Conservation (phyloP, 495 filamentous ascomycete species). For the Glonium stellatum region DNA sequence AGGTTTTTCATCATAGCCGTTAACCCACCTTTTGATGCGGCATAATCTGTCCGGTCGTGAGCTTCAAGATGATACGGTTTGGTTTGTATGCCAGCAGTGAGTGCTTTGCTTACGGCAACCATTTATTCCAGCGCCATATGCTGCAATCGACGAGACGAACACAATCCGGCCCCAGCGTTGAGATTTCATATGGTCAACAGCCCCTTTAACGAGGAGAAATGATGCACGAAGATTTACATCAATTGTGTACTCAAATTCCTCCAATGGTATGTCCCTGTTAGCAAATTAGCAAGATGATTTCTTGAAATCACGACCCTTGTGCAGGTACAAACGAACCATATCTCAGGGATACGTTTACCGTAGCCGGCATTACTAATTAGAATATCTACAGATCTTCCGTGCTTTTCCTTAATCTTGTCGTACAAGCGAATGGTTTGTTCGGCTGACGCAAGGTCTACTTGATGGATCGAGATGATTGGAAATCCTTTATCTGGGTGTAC, state of each 20-base stretch:
- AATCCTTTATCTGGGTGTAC: not conserved
- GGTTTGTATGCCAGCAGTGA: not conserved
- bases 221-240: conserved; percentile 59
- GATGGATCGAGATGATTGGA: conserved; percentile 48
- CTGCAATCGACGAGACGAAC: conserved; percentile 63
- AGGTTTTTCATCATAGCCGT: conserved; percentile 62
- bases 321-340: conserved; percentile 4
- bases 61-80: not conserved
- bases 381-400: conserved; percentile 55
- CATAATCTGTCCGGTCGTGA: conserved; percentile 46
- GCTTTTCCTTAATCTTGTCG: conserved; percentile 43
- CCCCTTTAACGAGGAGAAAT: conserved; percentile 59
- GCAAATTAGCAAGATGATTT: not conserved
- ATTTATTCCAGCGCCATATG: conserved; percentile 59
- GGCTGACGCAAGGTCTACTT: conserved; percentile 49
- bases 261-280: conserved; percentile 44
- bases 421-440: conserved; percentile 49
- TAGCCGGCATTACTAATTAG: conserved; percentile 51
- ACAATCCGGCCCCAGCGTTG: conserved; percentile 61
- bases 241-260: conserved; percentile 62
- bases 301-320: not conserved
- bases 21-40: conserved; percentile 57
- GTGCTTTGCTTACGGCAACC: conserved; percentile 46
- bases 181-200: conserved; percentile 56
- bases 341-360: conserved; percentile 18